Conservation (phyloP, 495 filamentous ascomycete genomes). For the Daldinia bambusicola region DNA sequence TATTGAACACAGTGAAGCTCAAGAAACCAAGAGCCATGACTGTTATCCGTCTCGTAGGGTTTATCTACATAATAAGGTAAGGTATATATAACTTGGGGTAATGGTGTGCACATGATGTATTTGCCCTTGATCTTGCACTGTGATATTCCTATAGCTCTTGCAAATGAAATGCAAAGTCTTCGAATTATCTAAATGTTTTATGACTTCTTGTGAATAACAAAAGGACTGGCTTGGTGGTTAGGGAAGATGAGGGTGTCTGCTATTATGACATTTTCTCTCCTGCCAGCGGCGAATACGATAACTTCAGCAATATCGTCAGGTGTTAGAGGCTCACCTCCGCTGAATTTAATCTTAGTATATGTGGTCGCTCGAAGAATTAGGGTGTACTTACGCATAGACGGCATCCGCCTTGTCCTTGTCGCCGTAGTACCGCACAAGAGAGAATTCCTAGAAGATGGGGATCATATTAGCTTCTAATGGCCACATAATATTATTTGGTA, state of each 20-base stretch:
- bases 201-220: slow-evolving; percentile 50
- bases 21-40: neutral
- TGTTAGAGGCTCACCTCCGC: slow-evolving; percentile 88
- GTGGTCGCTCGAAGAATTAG: neutral
- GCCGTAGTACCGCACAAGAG: slow-evolving; percentile 89
- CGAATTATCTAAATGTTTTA: slow-evolving; percentile 3
- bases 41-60: neutral
- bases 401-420: slow-evolving; percentile 96
- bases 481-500: neutral
- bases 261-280: slow-evolving; percentile 93
- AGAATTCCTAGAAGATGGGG: slow-evolving; percentile 81
- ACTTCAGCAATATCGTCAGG: slow-evolving; percentile 96
- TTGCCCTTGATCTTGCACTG: neutral
- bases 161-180: slow-evolving; percentile 22
- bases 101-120: neutral
- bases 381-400: slow-evolving; percentile 81
- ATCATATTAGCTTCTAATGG: slow-evolving; percentile 32
- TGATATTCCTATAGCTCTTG: neutral
- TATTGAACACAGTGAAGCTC: neutral
- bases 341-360: slow-evolving; percentile 51
- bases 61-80: neutral
- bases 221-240: slow-evolving; percentile 68
- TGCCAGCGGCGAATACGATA: slow-evolving; percentile 87
- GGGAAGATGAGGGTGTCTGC: slow-evolving; percentile 93
- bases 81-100: neutral